A percentile compares a stretch with the other conserved stretches of the same genome.
phyloP scores from a whole-genome alignment of 2,329 filamentous ascomycete genomes.

The Emmonsiellopsis sp. region DNA sequence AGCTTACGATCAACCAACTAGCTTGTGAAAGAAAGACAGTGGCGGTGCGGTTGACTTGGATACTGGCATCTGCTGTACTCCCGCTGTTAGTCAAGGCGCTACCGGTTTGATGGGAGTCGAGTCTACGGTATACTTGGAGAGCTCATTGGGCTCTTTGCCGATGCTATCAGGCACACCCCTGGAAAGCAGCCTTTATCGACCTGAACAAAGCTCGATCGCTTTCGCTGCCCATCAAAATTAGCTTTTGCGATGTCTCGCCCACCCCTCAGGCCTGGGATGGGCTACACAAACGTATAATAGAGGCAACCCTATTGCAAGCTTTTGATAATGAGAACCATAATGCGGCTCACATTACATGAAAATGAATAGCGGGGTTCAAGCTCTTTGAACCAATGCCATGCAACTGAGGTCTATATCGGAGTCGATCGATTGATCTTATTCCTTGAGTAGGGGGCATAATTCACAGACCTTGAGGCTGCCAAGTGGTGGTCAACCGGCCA shows the following conservation, averaged over 20 bases:
- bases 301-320: background rate
- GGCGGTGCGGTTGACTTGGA: background rate
- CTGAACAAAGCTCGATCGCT: background rate
- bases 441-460: background rate
- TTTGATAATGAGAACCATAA: background rate
- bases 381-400: background rate
- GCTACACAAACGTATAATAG: background rate
- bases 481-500: background rate
- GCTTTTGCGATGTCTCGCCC: background rate
- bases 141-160: background rate
- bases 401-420: background rate
- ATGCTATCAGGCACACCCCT: background rate
- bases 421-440: background rate
- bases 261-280: background rate
- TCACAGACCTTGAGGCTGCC: background rate
- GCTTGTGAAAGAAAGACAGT: background rate
- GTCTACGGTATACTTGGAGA: background rate
- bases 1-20: background rate
- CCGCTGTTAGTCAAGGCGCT: background rate
- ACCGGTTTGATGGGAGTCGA: background rate
- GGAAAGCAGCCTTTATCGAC: background rate
- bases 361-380: background rate
- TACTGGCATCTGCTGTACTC: background rate
- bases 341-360: background rate
- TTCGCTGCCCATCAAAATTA: background rate